phyloP scores from a whole-genome alignment of 2,329 filamentous ascomycete genomes.

The Diaporthe caulivora region DNA sequence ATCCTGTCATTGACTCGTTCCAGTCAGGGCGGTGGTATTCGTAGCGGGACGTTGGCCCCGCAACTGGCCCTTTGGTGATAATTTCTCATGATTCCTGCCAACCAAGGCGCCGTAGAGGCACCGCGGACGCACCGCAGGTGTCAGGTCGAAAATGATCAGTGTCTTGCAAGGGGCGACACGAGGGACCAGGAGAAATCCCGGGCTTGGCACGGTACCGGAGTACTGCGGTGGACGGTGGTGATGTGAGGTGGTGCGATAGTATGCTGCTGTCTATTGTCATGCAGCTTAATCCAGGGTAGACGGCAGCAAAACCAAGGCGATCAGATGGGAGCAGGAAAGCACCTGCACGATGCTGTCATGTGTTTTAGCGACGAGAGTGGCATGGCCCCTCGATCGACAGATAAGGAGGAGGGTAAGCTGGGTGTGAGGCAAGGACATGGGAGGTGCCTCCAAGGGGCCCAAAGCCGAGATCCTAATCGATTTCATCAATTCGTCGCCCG shows the following conservation, averaged over 20 bases:
- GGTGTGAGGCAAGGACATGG: too few relatives aligned
- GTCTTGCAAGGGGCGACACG: constrained; percentile 24
- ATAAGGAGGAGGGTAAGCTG: too few relatives aligned
- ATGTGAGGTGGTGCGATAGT: constrained; percentile 5
- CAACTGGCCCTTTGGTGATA: constrained; percentile 12
- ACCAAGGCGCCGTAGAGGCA: neutral
- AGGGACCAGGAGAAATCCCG: neutral
- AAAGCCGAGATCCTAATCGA: constrained; percentile 24
- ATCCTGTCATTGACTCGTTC: constrained; percentile 31
- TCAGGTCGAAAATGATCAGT: constrained; percentile 19
- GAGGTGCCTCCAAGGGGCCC: constrained; percentile 4
- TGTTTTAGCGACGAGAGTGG: constrained; percentile 12
- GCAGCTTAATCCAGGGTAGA: too few relatives aligned
- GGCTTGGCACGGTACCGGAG: neutral
- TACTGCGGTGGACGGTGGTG: too few relatives aligned
- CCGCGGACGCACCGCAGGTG: constrained; percentile 11
- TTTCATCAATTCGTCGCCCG: constrained; percentile 19
- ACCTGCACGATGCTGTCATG: constrained; percentile 26
- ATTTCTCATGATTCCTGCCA: constrained; percentile 8
- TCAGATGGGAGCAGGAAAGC: neutral
- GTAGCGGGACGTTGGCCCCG: constrained; percentile 28
- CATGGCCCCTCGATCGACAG: constrained; percentile 17
- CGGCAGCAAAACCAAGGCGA: neutral
- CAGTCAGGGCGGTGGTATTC: constrained; percentile 21
- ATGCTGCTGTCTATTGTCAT: neutral